phyloP scores from a whole-genome alignment of 345 rosid genomes.

The Syzygium aromaticum region DNA sequence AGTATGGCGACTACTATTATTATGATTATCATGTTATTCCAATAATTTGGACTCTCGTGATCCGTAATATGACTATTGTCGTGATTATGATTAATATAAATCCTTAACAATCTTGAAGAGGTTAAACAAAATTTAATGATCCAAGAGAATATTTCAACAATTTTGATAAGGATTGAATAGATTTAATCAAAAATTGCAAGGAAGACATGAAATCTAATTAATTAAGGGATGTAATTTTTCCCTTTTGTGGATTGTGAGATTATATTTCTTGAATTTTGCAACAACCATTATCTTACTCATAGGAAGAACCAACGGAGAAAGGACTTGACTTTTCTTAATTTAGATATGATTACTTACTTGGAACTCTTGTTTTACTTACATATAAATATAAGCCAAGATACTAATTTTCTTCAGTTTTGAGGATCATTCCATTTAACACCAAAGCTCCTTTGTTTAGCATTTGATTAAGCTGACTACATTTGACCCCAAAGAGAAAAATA shows the following conservation, averaged over 20 bases:
- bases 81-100: background rate
- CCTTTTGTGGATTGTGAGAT: background rate
- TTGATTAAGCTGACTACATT: background rate
- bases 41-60: background rate
- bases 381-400: background rate
- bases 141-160: background rate
- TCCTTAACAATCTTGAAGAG: background rate
- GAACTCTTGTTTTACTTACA: background rate
- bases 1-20: too few relatives aligned
- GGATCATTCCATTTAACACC: background rate
- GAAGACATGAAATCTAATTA: background rate
- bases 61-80: rapidly evolving
- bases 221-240: background rate
- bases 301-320: too few relatives aligned
- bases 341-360: background rate
- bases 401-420: background rate
- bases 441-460: too few relatives aligned
- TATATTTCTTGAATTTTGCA: too few relatives aligned
- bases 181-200: background rate
- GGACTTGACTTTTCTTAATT: background rate
- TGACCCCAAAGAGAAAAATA: background rate
- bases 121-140: background rate
- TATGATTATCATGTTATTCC: background rate
- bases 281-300: too few relatives aligned
- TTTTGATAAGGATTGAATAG: background rate